These are phyloP conservation scores for Sarocladiaceae sp. DNA, from an alignment of 2,329 filamentous ascomycete genomes.

Conservation along the genomic window DNA sequence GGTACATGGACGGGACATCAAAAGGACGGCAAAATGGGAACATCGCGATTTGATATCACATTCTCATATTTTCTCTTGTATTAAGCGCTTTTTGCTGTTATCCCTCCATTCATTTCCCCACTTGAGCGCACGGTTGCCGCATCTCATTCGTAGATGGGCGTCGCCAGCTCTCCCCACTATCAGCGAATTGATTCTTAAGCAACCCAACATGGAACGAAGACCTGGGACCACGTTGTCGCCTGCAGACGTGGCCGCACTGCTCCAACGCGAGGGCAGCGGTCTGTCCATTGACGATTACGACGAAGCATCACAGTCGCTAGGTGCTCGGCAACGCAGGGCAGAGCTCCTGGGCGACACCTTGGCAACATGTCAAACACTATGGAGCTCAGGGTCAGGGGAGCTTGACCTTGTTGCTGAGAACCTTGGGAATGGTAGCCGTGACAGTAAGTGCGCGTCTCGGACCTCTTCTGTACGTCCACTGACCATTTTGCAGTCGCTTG, in stretches of 20 bases:
- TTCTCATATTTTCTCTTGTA: no score
- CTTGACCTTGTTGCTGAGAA: conserved; percentile 44
- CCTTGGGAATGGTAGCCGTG: conserved; percentile 48
- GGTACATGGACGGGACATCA: no score
- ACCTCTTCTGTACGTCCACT: background rate
- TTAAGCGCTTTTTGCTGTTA: no score
- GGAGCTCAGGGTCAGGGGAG: conserved; percentile 31
- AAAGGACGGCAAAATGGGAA: no score
- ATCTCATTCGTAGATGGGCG: no score
- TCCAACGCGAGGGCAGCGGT: conserved; percentile 26
- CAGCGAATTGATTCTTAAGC: no score
- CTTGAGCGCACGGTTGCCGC: no score
- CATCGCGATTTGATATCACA: no score
- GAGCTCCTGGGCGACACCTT: conserved; percentile 32
- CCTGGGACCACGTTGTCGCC: conserved; percentile 12
- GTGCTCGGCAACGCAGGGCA: conserved; percentile 18
- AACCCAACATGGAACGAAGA: background rate
- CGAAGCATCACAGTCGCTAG: conserved; percentile 19
- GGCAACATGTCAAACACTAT: conserved; percentile 31
- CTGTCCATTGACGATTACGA: conserved; percentile 20
- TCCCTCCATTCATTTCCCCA: no score
- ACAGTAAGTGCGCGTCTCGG: conserved; percentile 37
- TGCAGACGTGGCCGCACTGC: conserved; percentile 30
- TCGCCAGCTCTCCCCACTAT: no score
- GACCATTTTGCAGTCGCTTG: conserved; percentile 39